Evolutionary conservation across 2,329 filamentous ascomycete genomes (phyloP), one percentile per base, ranked within the genome.

Genomic region (Alternaria conjuncta): DNA sequence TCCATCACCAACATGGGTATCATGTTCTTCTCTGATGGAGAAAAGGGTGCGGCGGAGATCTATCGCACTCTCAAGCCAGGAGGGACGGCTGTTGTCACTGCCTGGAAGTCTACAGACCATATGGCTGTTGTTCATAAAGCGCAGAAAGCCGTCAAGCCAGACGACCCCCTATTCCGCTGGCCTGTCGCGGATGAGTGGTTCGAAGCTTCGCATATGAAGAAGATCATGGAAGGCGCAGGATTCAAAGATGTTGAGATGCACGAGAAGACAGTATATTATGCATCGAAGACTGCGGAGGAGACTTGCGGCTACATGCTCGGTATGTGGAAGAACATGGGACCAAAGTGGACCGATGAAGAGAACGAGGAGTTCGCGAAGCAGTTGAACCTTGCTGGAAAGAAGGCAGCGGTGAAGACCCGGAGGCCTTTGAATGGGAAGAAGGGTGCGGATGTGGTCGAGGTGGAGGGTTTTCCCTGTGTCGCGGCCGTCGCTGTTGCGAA

Each of bases 1-100:
- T 74, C 70, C 6, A 69, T 83, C 61, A 82, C 79, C 4, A 82
- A 79, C 65, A 73, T 81, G 49, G 80, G 79, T 4, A 73, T 82
- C 28, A 63, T 80, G 20, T 78, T 79, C 60, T 80, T 78, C 54
- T 25, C 61, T 1, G 68, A 69, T 12, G 78, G 73, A 9, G 75
- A 72, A 0, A 66, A 68, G 3, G 67, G 63, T 3, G 65, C 65
- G 3, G 44, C 26, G 0, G 79, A 82, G 55, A 75, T 82, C 10
- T 68, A 70, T 51, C 75, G 81, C 15, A 82, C 80, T 0, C 74
- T 82, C 7, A 66, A 73, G 18, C 72, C 74, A 4, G 78, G 72
- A 12, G 80, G 81, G 4, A 69, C 71, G 1, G 81, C 81, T 3
- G 63, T 80, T 3, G 71, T 81, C 12, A 68, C 67, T 6, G 41